Evolutionary conservation across 148 eudicot genomes (phyloP), one percentile per base, ranked within the genome.

Genomic region (Amaranthus cruentus): DNA sequence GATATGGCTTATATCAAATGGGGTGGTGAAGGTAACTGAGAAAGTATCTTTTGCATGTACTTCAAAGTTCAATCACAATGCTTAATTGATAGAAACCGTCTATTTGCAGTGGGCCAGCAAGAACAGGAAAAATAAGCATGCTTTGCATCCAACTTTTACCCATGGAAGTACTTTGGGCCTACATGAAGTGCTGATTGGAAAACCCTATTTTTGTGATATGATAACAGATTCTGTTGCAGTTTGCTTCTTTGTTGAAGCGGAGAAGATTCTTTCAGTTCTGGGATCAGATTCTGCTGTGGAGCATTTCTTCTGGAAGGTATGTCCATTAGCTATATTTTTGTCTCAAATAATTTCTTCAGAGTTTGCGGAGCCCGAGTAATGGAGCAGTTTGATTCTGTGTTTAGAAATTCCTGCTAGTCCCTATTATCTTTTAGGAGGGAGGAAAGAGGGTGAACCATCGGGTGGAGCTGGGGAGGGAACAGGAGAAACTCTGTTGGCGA

Each of bases 121-220:
- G 79, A 79, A 71, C 69, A 69, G 79, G 62, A 77, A 73, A 57
- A 84, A 77, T 81, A 87, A 81, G 85, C 85, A 82, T 79, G 83
- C 87, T 12, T 78, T 91, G 79, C 98, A 95, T 81, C 90, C 89
- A 61, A 88, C 89, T 66, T 88, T 95, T 81, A 81, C 90, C 44
- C 97, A 95, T 81, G 97, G 98, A 75, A 87, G 85, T 83, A 90
- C 97, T 75, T 75, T 95, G 85, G 98, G 98, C 48, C 79, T 95
- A 18, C 91, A 90, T 83, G 98, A 95, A 83, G 93, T 87, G 72
- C 81, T 95, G 76, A 76, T 74, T 75, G 96, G 95, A 75, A 91
- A 90, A 83, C 92, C 91, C n/a, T 91, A 87, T 77, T 71, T 87
- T 55, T 91, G 91, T 81, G 92, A 91, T 76, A 81, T 95, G 83